A percentile compares a stretch with the other conserved stretches of the same genome.
Evolutionary conservation across 306 rosid genomes (phyloP).

Genomic region (Sicyos edulis): DNA sequence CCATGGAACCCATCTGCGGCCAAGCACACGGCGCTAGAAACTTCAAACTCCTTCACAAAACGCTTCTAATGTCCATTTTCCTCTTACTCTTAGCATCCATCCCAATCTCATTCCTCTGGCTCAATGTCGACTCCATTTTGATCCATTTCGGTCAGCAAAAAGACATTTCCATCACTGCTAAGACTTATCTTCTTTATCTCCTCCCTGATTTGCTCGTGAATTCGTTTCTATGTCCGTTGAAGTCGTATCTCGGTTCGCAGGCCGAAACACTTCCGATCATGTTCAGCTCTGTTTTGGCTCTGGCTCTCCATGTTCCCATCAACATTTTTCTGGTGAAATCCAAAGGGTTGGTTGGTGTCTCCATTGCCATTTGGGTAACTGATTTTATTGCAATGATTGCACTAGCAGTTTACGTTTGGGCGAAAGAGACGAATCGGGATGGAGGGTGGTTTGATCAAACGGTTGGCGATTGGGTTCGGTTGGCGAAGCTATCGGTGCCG

Average conservation of each 20-base stretch:
- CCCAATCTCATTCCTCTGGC: constrained; percentile 81
- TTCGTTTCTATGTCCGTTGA: constrained; percentile 67
- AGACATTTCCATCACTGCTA: constrained; percentile 54
- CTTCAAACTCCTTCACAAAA: constrained; percentile 64
- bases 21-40: constrained; percentile 87
- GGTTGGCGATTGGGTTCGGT: constrained; percentile 48
- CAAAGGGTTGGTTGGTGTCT: constrained; percentile 63
- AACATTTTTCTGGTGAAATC: constrained; percentile 53
- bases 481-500: constrained; percentile 66
- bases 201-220: constrained; percentile 64
- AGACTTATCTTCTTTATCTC: constrained; percentile 44
- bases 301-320: constrained; percentile 62
- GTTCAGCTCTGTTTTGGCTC: constrained; percentile 56
- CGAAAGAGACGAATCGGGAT: constrained; percentile 33
- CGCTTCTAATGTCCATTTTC: constrained; percentile 62
- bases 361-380: constrained; percentile 76
- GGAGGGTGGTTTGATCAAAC: constrained; percentile 77
- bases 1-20: constrained; percentile 96
- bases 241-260: constrained; percentile 71
- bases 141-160: constrained; percentile 61
- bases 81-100: constrained; percentile 45
- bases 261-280: constrained; percentile 65
- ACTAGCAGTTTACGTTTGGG: constrained; percentile 43
- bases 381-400: constrained; percentile 56
- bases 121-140: constrained; percentile 59